Evolutionary conservation across 129 eudicot species (phyloP).

Genomic region (Centaurea solstitialis): DNA sequence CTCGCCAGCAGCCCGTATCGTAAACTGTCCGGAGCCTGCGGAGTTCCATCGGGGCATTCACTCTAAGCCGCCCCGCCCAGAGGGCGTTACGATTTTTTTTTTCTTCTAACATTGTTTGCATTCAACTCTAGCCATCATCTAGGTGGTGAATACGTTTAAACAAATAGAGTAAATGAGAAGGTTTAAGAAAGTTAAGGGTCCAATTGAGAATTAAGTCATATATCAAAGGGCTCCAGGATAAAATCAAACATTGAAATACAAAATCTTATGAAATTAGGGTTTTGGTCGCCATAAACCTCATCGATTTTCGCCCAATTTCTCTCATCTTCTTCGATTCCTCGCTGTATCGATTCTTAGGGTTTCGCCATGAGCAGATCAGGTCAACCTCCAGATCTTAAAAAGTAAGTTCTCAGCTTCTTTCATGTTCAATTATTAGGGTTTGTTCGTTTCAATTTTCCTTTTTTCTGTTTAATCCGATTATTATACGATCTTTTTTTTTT

Average conservation of each 20-base stretch:
- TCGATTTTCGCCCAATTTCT: conserved; percentile 3
- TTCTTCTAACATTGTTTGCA: no score
- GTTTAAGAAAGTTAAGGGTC: neutral
- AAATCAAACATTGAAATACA: neutral
- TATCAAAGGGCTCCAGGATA: conserved; percentile 6
- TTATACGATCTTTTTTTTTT: neutral
- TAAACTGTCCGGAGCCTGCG: no score
- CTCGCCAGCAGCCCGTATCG: no score
- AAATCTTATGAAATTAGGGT: conserved; percentile 20
- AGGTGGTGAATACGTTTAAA: no score
- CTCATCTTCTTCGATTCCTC: neutral
- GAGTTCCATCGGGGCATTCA: no score
- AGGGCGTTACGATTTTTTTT: no score
- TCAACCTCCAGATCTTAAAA: conserved; percentile 83
- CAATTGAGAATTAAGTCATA: neutral
- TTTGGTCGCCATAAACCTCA: conserved; percentile 24
- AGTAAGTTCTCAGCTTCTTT: conserved; percentile 33
- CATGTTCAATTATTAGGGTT: neutral
- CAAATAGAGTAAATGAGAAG: neutral
- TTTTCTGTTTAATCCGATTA: neutral
- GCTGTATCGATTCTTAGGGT: neutral
- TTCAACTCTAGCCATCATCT: no score
- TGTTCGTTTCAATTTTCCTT: neutral
- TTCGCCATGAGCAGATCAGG: conserved; percentile 75
- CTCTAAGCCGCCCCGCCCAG: no score